Evolutionary conservation across 805 yeast species (phyloP), one percentile per base, ranked within the genome.

Genomic region (Ogataea ramenticola): DNA sequence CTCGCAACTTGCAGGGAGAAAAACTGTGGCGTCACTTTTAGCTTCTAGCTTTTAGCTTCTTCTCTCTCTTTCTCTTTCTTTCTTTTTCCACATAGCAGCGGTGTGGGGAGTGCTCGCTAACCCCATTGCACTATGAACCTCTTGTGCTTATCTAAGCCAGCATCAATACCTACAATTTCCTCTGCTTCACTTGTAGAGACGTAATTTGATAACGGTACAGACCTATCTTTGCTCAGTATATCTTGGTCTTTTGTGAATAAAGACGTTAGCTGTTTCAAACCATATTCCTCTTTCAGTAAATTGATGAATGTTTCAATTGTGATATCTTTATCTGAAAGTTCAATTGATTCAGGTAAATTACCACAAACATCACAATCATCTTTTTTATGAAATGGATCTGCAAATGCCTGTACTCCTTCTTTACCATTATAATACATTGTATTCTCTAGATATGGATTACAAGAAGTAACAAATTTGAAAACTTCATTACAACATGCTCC

Each of bases 381-480:
- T 41, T 77, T 69, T 49, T 74, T 73, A 36, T 80, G 74, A 52
- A 82, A 82, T 20, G 75, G 67, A 58, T 84, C 88, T 19, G 85
- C 77, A 49, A 82, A 85, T 1, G 86, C 79, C 62, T 82, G 86
- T 4, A 83, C 79, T 1, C 91, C 86, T 43, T 78, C 80, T 43
- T 82, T 82, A 0, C 98, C 98, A 22, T 89, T 78, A 56, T 86
- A 86, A 78, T 83, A 85, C 86, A 87, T 82, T 58, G 85, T 85
- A 64, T 88, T 90, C 47, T 79, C 75, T 51, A 86, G 63, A 16
- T 66, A 65, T 0, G 89, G 91, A 48, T 79, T 79, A 45, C 79
- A 68, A 43, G 82, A 78, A 1, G 95, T 79, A 36, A 86, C 73
- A 21, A 89, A 68, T 57, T 90, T 90, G 61, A 87, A 77, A 2